phyloP scores from a whole-genome alignment of 768 basidiomycete species.

The Amanita inopinata region DNA sequence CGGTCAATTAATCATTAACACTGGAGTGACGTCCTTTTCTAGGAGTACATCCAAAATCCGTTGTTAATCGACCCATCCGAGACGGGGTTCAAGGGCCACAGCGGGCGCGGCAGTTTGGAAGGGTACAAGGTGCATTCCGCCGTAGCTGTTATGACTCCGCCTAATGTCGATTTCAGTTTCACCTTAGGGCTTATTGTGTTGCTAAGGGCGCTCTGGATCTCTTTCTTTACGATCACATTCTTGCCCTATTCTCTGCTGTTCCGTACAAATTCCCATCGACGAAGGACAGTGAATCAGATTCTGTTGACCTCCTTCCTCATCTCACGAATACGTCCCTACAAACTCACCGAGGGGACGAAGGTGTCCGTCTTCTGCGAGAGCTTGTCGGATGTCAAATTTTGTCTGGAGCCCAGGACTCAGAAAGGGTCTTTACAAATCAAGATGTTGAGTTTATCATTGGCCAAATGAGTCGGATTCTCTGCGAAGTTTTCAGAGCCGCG shows the following conservation, averaged over 20 bases:
- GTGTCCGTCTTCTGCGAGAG: constrained; percentile 75
- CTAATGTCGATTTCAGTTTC: constrained; percentile 53
- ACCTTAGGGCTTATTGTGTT: constrained; percentile 83
- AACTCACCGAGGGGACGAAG: constrained; percentile 49
- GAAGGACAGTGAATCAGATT: constrained; percentile 15
- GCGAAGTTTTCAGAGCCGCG: constrained; percentile 82
- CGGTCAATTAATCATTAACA: too few relatives aligned
- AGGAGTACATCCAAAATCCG: constrained; percentile 84
- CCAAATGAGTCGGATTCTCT: constrained; percentile 56
- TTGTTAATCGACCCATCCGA: constrained; percentile 67
- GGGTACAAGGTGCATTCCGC: constrained; percentile 49
- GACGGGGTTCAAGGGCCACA: constrained; percentile 15
- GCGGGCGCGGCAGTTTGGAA: constrained; percentile 16
- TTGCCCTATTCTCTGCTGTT: constrained; percentile 80
- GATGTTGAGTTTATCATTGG: constrained; percentile 38
- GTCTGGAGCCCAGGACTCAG: constrained; percentile 15
- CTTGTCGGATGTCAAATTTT: constrained; percentile 57
- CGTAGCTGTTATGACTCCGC: neutral
- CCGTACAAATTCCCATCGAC: constrained; percentile 51
- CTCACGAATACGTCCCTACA: constrained; percentile 92
- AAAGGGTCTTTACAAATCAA: constrained; percentile 19
- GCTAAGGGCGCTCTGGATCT: constrained; percentile 69
- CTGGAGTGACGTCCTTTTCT: constrained; percentile 5
- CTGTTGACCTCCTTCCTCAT: constrained; percentile 58
- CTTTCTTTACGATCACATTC: constrained; percentile 71